Evolutionary conservation across 306 rosid genomes (phyloP).

Genomic region (Dryas alaskensis): DNA sequence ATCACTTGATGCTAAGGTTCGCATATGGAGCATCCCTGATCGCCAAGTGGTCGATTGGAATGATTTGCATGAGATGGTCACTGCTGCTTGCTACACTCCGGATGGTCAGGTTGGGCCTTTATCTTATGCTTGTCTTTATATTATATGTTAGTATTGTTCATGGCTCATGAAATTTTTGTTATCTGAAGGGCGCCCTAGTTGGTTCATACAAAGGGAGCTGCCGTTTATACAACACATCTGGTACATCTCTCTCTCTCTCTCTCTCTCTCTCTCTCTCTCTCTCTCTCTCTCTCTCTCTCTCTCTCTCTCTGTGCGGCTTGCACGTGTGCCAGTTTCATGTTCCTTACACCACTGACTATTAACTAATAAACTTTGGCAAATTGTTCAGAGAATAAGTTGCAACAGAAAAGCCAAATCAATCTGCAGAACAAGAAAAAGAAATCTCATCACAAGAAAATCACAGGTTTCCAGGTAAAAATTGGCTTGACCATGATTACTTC

Average conservation of each 20-base stretch:
- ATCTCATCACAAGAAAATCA: slow-evolving; percentile 85
- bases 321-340: not conserved
- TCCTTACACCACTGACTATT: slow-evolving; percentile 18
- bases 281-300: not conserved
- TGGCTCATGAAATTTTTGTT: slow-evolving; percentile 31
- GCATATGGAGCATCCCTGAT: slow-evolving; percentile 96
- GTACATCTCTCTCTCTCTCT: slow-evolving; percentile 37
- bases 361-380: slow-evolving; percentile 17
- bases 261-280: not conserved
- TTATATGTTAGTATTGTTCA: slow-evolving; percentile 4
- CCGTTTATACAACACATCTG: slow-evolving; percentile 73
- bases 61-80: slow-evolving; percentile 97
- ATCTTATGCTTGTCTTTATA: slow-evolving; percentile 18
- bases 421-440: slow-evolving; percentile 96
- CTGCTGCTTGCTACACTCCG: slow-evolving; percentile 97
- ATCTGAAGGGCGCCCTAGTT: slow-evolving; percentile 84
- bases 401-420: slow-evolving; percentile 72
- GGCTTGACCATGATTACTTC: slow-evolving; percentile 20
- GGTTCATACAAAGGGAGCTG: slow-evolving; percentile 98
- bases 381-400: slow-evolving; percentile 79
- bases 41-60: slow-evolving; percentile 95
- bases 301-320: not conserved
- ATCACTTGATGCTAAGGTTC: slow-evolving; percentile 95
- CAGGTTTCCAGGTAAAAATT: slow-evolving; percentile 91
- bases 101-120: slow-evolving; percentile 92